phyloP scores from a whole-genome alignment of 2,329 filamentous ascomycete species.

The Hymenotorrendiella dingleyae region DNA sequence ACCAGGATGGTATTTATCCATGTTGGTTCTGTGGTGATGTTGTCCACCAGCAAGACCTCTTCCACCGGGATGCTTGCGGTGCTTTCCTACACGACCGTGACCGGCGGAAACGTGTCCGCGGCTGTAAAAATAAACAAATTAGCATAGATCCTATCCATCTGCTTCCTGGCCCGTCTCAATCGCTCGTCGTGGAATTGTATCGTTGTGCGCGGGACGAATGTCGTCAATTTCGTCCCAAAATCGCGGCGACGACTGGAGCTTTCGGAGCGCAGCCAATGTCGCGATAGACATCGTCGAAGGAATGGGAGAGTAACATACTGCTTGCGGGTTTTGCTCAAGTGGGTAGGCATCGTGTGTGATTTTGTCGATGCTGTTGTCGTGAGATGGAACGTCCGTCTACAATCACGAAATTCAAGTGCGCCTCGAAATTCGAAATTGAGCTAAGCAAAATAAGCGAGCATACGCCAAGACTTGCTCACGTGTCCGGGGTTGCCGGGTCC shows the following conservation, averaged over 20 bases:
- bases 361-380: constrained; percentile 24
- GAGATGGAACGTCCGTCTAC: constrained; percentile 6
- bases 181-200: background rate
- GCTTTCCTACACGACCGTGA: constrained; percentile 98
- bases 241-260: background rate
- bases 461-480: too few species aligned
- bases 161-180: background rate
- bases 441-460: constrained; percentile 10
- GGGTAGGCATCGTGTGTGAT: constrained; percentile 63
- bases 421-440: constrained; percentile 5
- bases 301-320: constrained; percentile 48
- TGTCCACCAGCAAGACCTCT: constrained; percentile 95
- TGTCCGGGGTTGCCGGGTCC: too few species aligned
- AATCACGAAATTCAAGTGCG: constrained; percentile 8
- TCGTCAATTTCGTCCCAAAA: constrained; percentile 2
- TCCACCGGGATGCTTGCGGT: constrained; percentile 85
- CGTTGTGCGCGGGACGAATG: background rate
- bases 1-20: constrained; percentile 92
- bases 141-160: constrained; percentile 20
- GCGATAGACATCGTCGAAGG: too few species aligned
- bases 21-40: constrained; percentile 95
- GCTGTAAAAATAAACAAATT: constrained; percentile 42
- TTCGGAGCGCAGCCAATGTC: too few species aligned
- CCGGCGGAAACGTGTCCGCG: constrained; percentile 98
- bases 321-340: constrained; percentile 71